These are phyloP conservation scores for Volvariella surrecta DNA, from an alignment of 1,284 basidiomycete genomes.

Conservation along the genomic window DNA sequence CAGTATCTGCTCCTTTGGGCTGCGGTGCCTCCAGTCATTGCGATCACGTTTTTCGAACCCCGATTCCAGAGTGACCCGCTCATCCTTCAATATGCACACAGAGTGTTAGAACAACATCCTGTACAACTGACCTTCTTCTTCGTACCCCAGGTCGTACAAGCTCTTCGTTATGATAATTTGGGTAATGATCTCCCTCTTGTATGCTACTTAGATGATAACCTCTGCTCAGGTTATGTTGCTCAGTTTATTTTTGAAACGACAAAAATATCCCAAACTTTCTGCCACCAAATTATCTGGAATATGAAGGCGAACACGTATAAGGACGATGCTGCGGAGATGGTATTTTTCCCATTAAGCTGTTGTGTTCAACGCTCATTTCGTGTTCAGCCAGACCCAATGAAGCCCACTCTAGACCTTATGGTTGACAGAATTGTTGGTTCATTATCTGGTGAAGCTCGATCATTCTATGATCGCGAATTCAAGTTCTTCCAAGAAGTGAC, in stretches of 20 bases:
- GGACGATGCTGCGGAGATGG: constrained; percentile 81
- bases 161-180: constrained; percentile 80
- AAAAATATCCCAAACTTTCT: constrained; percentile 96
- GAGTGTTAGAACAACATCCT: constrained; percentile 91
- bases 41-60: constrained; percentile 82
- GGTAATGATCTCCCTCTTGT: constrained; percentile 35
- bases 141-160: constrained; percentile 97
- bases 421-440: constrained; percentile 76
- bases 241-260: constrained; percentile 97
- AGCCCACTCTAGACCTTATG: constrained; percentile 88
- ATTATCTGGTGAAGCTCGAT: constrained; percentile 84
- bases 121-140: constrained; percentile 98
- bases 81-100: constrained; percentile 93
- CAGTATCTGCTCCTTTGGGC: constrained; percentile 87
- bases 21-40: constrained; percentile 82
- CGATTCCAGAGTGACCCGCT: constrained; percentile 80
- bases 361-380: constrained; percentile 3
- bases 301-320: constrained; percentile 99
- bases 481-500: constrained; percentile 96
- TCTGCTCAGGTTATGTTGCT: constrained; percentile 75
- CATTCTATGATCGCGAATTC: constrained; percentile 95
- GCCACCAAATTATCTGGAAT: constrained; percentile 99
- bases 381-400: constrained; percentile 84
- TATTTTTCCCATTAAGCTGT: constrained; percentile 31
- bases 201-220: background rate